A percentile compares a stretch with the other conserved stretches of the same genome.
Conservation (phyloP, 2,329 filamentous ascomycete species). For the Emericellopsis atlantica region DNA sequence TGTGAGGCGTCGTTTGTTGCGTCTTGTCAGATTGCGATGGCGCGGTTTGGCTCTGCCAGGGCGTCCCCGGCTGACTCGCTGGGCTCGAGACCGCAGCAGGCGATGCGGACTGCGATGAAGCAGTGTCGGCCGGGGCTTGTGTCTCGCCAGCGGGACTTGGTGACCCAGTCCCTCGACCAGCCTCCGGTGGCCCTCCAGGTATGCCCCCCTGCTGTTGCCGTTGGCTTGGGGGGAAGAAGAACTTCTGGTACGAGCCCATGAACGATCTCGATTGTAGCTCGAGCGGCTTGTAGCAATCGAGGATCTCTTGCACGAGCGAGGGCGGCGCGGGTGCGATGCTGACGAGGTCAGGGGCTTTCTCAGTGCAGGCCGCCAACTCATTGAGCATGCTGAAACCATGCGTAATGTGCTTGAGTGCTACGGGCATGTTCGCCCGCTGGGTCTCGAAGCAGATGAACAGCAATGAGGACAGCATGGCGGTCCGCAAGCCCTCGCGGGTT, state of each 20-base stretch:
- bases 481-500: constrained; percentile 21
- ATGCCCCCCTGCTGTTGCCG: constrained; percentile 2
- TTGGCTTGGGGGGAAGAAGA: constrained; percentile 14
- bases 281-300: constrained; percentile 24
- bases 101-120: too few relatives aligned
- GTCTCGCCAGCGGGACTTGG: neutral
- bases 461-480: constrained; percentile 23
- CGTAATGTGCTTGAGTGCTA: constrained; percentile 25
- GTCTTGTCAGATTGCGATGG: neutral
- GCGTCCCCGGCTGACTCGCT: constrained; percentile 10
- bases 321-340: constrained; percentile 23
- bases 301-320: constrained; percentile 21
- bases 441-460: constrained; percentile 28
- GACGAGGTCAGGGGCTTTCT: constrained; percentile 20
- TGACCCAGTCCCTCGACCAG: neutral
- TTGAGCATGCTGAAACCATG: constrained; percentile 27
- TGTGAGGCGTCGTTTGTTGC: neutral
- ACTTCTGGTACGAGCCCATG: constrained; percentile 20
- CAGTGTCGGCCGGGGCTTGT: too few relatives aligned
- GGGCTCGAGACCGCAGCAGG: constrained; percentile 7
- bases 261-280: constrained; percentile 25
- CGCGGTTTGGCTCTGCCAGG: constrained; percentile 1
- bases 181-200: neutral
- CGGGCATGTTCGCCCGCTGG: constrained; percentile 23
- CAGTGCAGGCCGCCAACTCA: constrained; percentile 21